phyloP scores from a whole-genome alignment of 352 stramenopile species.

The Phytophthora aleatoria region DNA sequence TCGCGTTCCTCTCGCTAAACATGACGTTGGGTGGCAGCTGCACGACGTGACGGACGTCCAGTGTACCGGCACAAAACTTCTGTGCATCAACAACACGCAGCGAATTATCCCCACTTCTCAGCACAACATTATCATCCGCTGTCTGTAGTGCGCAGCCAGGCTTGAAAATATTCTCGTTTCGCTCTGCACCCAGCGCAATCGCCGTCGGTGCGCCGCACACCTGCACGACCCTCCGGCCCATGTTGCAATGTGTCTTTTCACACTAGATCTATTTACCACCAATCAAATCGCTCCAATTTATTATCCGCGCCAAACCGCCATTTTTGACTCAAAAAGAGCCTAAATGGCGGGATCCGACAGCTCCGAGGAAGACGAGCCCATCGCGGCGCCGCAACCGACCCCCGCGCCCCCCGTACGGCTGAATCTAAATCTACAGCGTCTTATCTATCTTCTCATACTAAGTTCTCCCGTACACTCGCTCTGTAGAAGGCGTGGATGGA shows the following conservation, averaged over 20 bases:
- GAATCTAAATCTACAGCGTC: background rate
- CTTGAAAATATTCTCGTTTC: background rate
- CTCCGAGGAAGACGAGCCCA: constrained; percentile 88
- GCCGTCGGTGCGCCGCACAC: constrained; percentile 12
- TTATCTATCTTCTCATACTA: constrained; percentile 5
- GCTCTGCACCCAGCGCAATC: constrained; percentile 15
- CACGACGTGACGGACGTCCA: constrained; percentile 6
- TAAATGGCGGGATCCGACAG: constrained; percentile 62
- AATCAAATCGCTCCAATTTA: background rate
- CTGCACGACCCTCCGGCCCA: constrained; percentile 5
- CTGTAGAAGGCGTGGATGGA: constrained; percentile 80
- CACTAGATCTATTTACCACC: background rate
- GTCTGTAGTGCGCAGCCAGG: constrained; percentile 4
- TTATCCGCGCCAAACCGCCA: constrained; percentile 9
- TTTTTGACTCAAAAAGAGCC: constrained; percentile 2
- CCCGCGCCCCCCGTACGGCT: constrained; percentile 18
- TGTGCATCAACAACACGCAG: constrained; percentile 17
- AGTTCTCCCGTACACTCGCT: background rate
- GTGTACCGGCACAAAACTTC: constrained; percentile 18
- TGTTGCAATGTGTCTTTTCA: constrained; percentile 20
- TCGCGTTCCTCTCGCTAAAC: background rate
- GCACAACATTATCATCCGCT: constrained; percentile 5
- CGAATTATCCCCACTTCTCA: constrained; percentile 4
- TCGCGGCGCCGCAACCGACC: constrained; percentile 31
- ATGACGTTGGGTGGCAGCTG: constrained; percentile 13